Evolutionary conservation across 331 rosid genomes (phyloP).

Genomic region (Stylosanthes scabra): DNA sequence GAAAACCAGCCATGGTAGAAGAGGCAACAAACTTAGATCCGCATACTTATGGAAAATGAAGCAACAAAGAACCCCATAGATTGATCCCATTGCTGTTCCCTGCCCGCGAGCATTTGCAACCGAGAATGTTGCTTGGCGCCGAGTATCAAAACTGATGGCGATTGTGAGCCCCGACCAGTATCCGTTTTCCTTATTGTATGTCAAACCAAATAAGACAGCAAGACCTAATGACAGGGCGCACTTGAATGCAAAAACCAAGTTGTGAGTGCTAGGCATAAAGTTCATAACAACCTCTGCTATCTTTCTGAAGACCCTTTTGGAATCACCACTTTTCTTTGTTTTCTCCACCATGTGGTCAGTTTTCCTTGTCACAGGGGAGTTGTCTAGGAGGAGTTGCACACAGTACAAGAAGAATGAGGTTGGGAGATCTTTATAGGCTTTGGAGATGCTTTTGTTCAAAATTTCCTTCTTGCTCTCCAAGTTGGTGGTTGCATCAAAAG

Average conservation of each 20-base stretch:
- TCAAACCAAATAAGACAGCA: constrained; percentile 71
- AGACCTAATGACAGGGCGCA: constrained; percentile 72
- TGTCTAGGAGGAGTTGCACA: constrained; percentile 57
- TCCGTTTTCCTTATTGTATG: constrained; percentile 60
- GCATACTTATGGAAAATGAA: constrained; percentile 44
- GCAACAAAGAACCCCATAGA: constrained; percentile 72
- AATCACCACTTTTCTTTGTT: constrained; percentile 23
- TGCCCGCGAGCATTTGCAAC: constrained; percentile 77
- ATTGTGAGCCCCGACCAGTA: constrained; percentile 84
- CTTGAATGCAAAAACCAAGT: constrained; percentile 68
- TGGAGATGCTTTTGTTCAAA: constrained; percentile 41
- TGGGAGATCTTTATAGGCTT: constrained; percentile 50
- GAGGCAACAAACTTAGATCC: constrained; percentile 52
- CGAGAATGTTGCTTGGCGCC: constrained; percentile 66
- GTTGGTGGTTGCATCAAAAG: constrained; percentile 49
- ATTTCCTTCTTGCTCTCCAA: constrained; percentile 40
- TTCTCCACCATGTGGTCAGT: constrained; percentile 8
- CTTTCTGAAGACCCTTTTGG: constrained; percentile 19
- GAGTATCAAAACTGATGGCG: constrained; percentile 64
- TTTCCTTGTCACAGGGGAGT: constrained; percentile 37
- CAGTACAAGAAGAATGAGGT: constrained; percentile 70
- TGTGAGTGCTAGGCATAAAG: constrained; percentile 46
- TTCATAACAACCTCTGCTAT: constrained; percentile 40
- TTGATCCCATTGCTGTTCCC: constrained; percentile 82
- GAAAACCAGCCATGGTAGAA: constrained; percentile 77